Evolutionary conservation across 345 rosid species (phyloP), one percentile per base, ranked within the genome.

Genomic region (Populus simonii): DNA sequence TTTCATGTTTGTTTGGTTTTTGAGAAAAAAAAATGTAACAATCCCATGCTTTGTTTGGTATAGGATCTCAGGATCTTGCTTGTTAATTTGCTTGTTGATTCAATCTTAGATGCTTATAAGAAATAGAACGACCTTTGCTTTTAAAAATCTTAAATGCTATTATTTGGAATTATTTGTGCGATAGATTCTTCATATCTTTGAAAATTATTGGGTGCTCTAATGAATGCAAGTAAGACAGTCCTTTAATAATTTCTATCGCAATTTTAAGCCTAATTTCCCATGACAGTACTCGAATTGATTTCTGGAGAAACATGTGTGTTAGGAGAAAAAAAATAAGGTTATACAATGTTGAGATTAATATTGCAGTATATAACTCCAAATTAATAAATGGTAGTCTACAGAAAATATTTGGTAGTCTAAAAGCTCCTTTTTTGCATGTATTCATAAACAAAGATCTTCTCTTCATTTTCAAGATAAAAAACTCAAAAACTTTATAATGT

Each of bases 231-330:
- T 72, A 72, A 8, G 70, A 23, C 4, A 66, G 16, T 4, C 76
- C 68, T 17, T 45, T 33, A 2, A 72, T 72, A 39, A 43, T 61
- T 72, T 71, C 67, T 9, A 66, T 5, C 25, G 41, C 68, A 71
- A 78, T 70, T 53, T 49, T 38, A 16, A 78, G 18, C 33, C 68
- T 78, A 12, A 36, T 38, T 33, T 35, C 12, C 73, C 68, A 78
- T 16, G 27, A 23, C 31, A 77, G 70, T 47, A 36, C 27, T 12
- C 4, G 25, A 16, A 45, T 18, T 18, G 59, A 3, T 13, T 36
- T 51, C 63, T 31, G 31, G 10, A 15, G 6, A 17, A 22, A 17
- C n/a, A 51, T 51, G 1, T 6, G 1, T 17, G n/a, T 51, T 51
- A 51, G 2, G n/a, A 6, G 8, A 0, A 51, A 18, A 51, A 18